Evolutionary conservation across 1,284 basidiomycete genomes (phyloP).

Genomic region (Ustilago cynodontis): DNA sequence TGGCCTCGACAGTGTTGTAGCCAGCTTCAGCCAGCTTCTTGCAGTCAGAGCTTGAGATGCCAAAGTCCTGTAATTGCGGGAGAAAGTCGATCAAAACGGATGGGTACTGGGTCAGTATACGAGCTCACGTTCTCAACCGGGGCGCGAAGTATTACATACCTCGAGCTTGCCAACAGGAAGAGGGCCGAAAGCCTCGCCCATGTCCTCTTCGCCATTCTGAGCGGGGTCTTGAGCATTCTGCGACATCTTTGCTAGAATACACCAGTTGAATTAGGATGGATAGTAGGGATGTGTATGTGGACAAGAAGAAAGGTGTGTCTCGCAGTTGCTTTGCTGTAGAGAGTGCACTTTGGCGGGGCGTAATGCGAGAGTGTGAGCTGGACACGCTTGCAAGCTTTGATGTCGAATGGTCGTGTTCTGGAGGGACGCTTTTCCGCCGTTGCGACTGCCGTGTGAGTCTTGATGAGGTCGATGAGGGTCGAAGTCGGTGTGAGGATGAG

Average conservation of each 20-base stretch:
- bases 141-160: conserved; percentile 25
- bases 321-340: background rate
- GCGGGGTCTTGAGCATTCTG: conserved; percentile 38
- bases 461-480: background rate
- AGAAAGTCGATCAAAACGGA: too few relatives aligned
- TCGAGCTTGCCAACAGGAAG: conserved; percentile 63
- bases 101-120: background rate
- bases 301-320: background rate
- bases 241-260: conserved; percentile 20
- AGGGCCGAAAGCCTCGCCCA: conserved; percentile 58
- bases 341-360: background rate
- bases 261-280: background rate
- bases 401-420: background rate
- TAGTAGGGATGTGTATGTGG: background rate
- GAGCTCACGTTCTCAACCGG: background rate
- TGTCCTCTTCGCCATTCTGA: conserved; percentile 47
- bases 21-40: conserved; percentile 96
- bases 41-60: conserved; percentile 90
- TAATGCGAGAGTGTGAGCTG: background rate
- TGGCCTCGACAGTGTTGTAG: conserved; percentile 91
- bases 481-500: background rate
- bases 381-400: background rate
- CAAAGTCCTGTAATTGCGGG: conserved; percentile 77
- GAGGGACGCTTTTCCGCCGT: background rate
- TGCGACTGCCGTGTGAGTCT: background rate